A percentile compares a stretch with the other conserved stretches of the same genome.
Conservation (phyloP, 2,329 filamentous ascomycete genomes). For the Aspergillus brasiliensis region DNA sequence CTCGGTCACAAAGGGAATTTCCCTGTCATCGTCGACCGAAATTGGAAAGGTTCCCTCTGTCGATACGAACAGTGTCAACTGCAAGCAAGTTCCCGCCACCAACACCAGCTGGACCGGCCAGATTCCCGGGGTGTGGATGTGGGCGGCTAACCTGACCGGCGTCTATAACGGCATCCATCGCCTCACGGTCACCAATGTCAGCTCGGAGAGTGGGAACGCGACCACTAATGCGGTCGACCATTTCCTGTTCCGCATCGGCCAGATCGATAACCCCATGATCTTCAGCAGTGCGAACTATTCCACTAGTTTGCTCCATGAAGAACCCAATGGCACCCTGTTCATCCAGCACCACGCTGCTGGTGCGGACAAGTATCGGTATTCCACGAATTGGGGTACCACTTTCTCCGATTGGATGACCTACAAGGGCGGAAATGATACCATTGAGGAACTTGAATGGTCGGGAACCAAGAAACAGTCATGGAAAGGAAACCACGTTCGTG, state of each 20-base stretch:
- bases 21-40: constrained; percentile 56
- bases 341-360: constrained; percentile 62
- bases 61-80: constrained; percentile 49
- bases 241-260: constrained; percentile 62
- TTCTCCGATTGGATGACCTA: constrained; percentile 63
- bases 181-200: constrained; percentile 58
- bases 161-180: constrained; percentile 63
- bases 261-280: constrained; percentile 59
- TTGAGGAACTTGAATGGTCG: constrained; percentile 55
- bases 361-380: constrained; percentile 63
- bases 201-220: constrained; percentile 42
- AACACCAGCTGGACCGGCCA: constrained; percentile 48
- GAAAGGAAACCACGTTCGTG: constrained; percentile 61
- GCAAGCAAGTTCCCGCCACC: constrained; percentile 41
- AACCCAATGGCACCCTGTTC: constrained; percentile 45
- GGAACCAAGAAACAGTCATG: constrained; percentile 59
- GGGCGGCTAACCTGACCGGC: constrained; percentile 53
- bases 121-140: constrained; percentile 57
- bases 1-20: constrained; percentile 51
- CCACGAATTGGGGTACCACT: constrained; percentile 60
- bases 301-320: constrained; percentile 50
- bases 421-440: constrained; percentile 50
- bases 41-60: constrained; percentile 46
- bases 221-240: constrained; percentile 55
- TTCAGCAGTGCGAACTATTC: constrained; percentile 64